Evolutionary conservation across 2,329 filamentous ascomycete species (phyloP), one percentile per base, ranked within the genome.

Genomic region (Emericellopsis cladophorae): DNA sequence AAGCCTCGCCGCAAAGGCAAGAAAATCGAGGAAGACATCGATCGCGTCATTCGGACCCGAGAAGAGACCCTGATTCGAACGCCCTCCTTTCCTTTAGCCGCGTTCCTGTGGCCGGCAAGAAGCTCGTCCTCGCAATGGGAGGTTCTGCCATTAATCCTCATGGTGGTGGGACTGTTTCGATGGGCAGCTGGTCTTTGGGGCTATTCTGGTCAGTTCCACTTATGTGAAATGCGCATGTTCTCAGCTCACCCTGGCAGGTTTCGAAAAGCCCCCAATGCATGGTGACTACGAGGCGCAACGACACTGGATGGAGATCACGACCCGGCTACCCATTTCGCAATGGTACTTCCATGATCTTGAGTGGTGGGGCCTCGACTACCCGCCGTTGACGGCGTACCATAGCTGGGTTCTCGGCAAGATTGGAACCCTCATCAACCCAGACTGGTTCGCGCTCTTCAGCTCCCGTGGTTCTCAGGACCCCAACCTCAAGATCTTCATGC

Each of bases 291-390:
- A 98, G 66, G 92, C 93, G 4, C 92, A 98, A 60, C 71, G 92
- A 51, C 92, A 98, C 61, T 98, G 92, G 92, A 95, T 98, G 89
- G 92, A 98, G 56, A 70, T 98, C 48, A 95, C 92, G 2, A 84
- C 78, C 8, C 78, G 95, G 44, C 69, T 98, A 2, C 92, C 92
- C 12, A 72, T 93, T 31, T 92, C 87, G 10, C 84, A 92, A 59
- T 98, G 93, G 92, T 98, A 98, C 61, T 95, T 94, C 56, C 87
- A 98, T 59, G 89, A 98, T 57, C 68, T 96, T 36, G 73, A 90
- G 54, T 98, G 90, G 81, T 98, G 92, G 92, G 93, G 93, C 1
- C 72, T 98, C 49, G 92, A 98, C 64, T 98, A 98, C 59, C 92
- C 92, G 42, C 92, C 92, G 40, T 74, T 98, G 63, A 98, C 92